phyloP scores from a whole-genome alignment of 768 basidiomycete species.

The Lentinula boryana region DNA sequence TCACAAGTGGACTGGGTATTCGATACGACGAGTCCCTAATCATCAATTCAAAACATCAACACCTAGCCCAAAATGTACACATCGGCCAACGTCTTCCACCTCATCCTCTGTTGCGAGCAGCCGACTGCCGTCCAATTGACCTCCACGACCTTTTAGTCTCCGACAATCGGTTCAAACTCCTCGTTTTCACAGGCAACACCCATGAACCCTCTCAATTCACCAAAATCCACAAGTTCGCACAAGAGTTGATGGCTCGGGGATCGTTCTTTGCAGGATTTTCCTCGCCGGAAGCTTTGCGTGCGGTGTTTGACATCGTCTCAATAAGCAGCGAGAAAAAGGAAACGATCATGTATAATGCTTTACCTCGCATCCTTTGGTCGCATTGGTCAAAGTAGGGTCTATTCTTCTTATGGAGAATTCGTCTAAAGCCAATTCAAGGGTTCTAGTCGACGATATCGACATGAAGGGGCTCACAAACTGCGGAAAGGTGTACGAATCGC shows the following conservation, averaged over 20 bases:
- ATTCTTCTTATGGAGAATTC: background rate
- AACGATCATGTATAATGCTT: conserved; percentile 34
- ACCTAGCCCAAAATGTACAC: conserved; percentile 30
- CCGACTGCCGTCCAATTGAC: conserved; percentile 44
- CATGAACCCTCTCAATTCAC: conserved; percentile 20
- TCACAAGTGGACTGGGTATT: conserved; percentile 51
- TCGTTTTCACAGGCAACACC: conserved; percentile 47
- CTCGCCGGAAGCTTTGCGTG: conserved; percentile 20
- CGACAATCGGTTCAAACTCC: conserved; percentile 48
- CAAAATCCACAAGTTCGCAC: conserved; percentile 25
- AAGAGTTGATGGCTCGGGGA: conserved; percentile 19
- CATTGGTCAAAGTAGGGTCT: conserved; percentile 57
- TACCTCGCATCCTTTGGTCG: conserved; percentile 39
- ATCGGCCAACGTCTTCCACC: conserved; percentile 51
- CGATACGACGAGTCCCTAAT: conserved; percentile 45
- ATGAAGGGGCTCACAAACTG: conserved; percentile 31
- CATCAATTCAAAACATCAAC: conserved; percentile 29
- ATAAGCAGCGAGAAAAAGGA: conserved; percentile 32
- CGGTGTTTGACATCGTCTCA: conserved; percentile 37
- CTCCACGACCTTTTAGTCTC: conserved; percentile 48
- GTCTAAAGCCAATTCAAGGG: conserved; percentile 28
- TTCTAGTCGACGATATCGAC: conserved; percentile 53
- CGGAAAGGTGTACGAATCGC: conserved; percentile 52
- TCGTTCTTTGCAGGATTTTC: conserved; percentile 25
- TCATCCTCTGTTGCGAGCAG: conserved; percentile 41